Base-by-base conservation (phyloP, 306 rosid genomes). In the Ormosia emarginata region DNA sequence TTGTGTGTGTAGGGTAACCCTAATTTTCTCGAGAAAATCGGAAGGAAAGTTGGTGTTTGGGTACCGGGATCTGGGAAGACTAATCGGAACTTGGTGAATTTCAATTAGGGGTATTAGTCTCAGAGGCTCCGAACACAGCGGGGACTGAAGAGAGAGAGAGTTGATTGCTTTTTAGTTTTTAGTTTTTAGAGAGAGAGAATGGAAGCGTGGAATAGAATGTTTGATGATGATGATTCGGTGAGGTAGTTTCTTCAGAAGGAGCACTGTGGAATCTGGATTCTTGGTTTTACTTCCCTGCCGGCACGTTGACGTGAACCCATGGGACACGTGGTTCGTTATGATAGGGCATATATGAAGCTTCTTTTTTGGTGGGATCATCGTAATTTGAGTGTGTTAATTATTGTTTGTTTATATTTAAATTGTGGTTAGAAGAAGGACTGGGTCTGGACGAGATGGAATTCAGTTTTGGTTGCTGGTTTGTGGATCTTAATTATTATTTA, bases 11-110 rank as follows among this genome's bases (percentile, higher is more conserved):
- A 7, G 37, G 5, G 78, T 5, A 58, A 85, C 77, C 82, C 90
- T 64, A 58, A 82, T 80, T 75, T 83, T 61, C 86, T 58, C 89
- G 80, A 81, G 92, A 85, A 85, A 87, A 79, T 47, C 53, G 53
- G 53, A 3, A 12, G 6, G 40, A 30, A 43, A 29, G 58, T 52
- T 24, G 82, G 62, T 24, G 89, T 44, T 74, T 18, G 87, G 78
- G 12, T 6, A 17, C 68, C 14, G 79, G 78, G 84, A 80, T 77
- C 82, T 46, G 62, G 61, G n/a, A 71, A 78, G 68, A 57, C 56
- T 67, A 67, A 71, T 33, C 63, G 57, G 76, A 66, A 69, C 9
- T 68, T 43, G 66, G 79, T 74, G 9, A 71, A 80, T 79, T 79
- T 24, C 24, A 24, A 24, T 24, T 24, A 61, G 86, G 82, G 86